Conservation (phyloP, 208 protist species). For the Dictyostelium gargantuum region DNA sequence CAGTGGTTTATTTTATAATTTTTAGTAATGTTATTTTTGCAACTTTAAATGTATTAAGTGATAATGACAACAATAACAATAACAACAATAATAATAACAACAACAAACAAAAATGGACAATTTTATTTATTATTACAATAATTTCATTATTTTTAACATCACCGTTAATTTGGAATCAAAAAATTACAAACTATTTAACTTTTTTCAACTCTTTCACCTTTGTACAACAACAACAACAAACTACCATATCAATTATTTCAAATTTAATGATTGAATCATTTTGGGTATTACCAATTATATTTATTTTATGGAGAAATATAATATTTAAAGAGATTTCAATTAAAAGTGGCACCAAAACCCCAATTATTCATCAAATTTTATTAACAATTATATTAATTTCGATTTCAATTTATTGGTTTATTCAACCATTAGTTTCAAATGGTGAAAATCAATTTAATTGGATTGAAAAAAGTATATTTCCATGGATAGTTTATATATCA, state of each 20-base stretch:
- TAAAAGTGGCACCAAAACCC: neutral
- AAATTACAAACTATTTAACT: neutral
- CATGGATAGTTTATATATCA: neutral
- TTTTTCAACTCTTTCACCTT: neutral
- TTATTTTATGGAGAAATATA: neutral
- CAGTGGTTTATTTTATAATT: slow-evolving; percentile 64
- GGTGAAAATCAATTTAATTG: neutral
- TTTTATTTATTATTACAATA: neutral
- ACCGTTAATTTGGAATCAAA: neutral
- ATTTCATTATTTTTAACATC: neutral
- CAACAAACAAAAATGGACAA: no score
- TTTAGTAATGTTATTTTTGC: neutral
- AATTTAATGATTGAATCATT: neutral
- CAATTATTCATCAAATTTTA: neutral
- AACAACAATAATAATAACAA: no score
- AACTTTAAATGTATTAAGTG: neutral
- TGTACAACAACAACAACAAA: no score
- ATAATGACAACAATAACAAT: no score
- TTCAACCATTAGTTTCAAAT: neutral
- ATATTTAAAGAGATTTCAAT: neutral
- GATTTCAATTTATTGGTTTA: neutral
- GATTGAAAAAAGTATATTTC: neutral
- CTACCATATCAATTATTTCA: no score
- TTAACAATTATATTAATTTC: neutral
- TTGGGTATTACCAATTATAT: neutral